phyloP scores from a whole-genome alignment of 208 protist genomes.

The Trypanosoma melophagium region DNA sequence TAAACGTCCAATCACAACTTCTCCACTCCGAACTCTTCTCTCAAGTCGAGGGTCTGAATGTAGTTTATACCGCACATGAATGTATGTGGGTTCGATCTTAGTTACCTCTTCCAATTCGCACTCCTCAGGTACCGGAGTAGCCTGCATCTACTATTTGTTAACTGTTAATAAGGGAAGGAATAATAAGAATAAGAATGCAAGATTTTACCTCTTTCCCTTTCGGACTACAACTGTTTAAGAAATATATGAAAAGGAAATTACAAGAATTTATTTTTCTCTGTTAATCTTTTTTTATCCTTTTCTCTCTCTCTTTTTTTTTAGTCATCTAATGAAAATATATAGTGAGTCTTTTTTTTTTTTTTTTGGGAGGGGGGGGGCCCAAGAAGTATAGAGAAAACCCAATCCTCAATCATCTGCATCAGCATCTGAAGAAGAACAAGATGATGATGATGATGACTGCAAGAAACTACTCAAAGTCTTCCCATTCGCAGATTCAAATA shows the following conservation, averaged over 20 bases:
- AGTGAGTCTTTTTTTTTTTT: no score
- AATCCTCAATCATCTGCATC: not conserved
- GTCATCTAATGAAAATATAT: no score
- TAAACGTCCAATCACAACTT: constrained; percentile 59
- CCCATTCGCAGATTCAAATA: constrained; percentile 15
- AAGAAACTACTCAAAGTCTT: constrained; percentile 27
- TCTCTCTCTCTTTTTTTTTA: no score
- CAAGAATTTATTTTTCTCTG: no score
- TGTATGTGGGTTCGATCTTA: not conserved
- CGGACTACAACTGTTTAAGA: no score
- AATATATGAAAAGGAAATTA: no score
- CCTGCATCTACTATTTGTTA: not conserved
- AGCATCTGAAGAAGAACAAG: constrained; percentile 5
- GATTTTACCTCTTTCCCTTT: not conserved
- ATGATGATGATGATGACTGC: constrained; percentile 11
- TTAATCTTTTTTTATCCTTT: no score
- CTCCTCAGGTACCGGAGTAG: not conserved
- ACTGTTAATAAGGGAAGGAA: not conserved
- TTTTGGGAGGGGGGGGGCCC: no score
- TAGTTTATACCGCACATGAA: constrained; percentile 32
- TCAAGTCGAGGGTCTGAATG: constrained; percentile 48
- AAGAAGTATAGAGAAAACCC: not conserved
- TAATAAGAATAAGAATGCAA: no score
- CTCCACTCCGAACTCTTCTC: constrained; percentile 39
- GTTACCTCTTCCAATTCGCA: not conserved